Base-by-base conservation (phyloP, 495 filamentous ascomycete genomes). In the Podospora australis region DNA sequence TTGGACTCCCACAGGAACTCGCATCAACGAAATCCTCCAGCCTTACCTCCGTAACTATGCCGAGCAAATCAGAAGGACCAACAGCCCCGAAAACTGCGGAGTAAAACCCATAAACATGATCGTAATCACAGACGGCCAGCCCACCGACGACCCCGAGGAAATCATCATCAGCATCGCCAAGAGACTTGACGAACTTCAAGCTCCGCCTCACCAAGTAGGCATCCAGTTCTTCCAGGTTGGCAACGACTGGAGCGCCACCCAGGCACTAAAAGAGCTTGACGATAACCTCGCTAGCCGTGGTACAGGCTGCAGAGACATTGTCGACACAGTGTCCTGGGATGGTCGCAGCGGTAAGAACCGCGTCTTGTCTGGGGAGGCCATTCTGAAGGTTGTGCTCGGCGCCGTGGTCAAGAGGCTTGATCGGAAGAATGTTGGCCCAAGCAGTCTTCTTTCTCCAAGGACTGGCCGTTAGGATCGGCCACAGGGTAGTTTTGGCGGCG, bases 151-250 rank as follows among this genome's bases (percentile, higher is more conserved):
- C 2, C 66, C 85, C 9, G 87, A 94, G 66, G 71, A 68, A 39
- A 73, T 86, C 9, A 83, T 98, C 48, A 69, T 86, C 9, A 58
- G 64, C 6, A 72, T 77, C 0, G 92, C 90, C 0, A 71, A 77
- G 64, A 78, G 77, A 51, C 71, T 98, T 19, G 91, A 96, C 60
- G 67, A 62, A 14, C 62, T 84, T 4, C 74, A 82, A 26, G 90
- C 90, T 0, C 79, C 83, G 25, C 75, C 88, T 20, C 86, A 87
- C 75, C 92, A 98, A 69, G 72, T 96, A 10, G 92, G 94, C 10
- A 82, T 98, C 48, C 92, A 98, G 67, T 96, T 98, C 69, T 92
- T 98, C 70, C 92, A 98, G 70, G 85, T 97, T 45, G 92, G 92
- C 39, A 74, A 80, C 24, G 89, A 96, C 57, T 53, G 64, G 4